phyloP scores from a whole-genome alignment of 306 rosid genomes.

The Cercis canadensis region DNA sequence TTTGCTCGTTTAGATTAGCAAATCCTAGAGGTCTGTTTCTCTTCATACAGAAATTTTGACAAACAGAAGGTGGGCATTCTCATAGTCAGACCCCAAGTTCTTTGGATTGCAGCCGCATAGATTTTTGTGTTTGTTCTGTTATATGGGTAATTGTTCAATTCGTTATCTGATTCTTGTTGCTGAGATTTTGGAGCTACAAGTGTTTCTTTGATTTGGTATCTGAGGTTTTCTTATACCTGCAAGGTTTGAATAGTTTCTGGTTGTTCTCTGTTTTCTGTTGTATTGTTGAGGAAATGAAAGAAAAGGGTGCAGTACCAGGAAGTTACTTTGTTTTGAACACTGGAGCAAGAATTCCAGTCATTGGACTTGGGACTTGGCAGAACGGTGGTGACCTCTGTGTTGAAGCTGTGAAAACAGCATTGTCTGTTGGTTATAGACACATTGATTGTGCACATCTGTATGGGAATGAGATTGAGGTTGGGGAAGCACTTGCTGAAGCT shows the following conservation, averaged over 20 bases:
- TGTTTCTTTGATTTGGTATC: background rate
- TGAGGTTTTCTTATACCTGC: background rate
- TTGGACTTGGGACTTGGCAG: constrained; percentile 65
- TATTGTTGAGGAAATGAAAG: constrained; percentile 40
- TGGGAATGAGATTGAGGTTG: constrained; percentile 56
- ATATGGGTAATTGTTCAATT: background rate
- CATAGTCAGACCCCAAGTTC: too few relatives aligned
- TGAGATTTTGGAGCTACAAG: background rate
- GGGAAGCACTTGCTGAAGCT: constrained; percentile 52
- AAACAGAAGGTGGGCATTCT: too few relatives aligned
- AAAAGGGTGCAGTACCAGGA: constrained; percentile 46
- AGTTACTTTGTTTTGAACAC: constrained; percentile 50
- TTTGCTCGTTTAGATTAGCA: background rate
- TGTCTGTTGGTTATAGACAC: constrained; percentile 52
- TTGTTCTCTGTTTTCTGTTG: background rate
- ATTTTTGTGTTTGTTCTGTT: background rate
- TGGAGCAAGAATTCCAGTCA: constrained; percentile 52
- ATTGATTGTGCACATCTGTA: constrained; percentile 62
- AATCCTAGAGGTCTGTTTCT: background rate
- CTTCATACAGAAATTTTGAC: background rate
- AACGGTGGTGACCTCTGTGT: constrained; percentile 59
- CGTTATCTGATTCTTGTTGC: background rate
- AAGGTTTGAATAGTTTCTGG: background rate
- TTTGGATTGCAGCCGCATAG: too few relatives aligned
- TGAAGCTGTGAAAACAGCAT: constrained; percentile 53